Base-by-base conservation (phyloP, 2,329 filamentous ascomycete genomes). In the Cladosporium sp. region DNA sequence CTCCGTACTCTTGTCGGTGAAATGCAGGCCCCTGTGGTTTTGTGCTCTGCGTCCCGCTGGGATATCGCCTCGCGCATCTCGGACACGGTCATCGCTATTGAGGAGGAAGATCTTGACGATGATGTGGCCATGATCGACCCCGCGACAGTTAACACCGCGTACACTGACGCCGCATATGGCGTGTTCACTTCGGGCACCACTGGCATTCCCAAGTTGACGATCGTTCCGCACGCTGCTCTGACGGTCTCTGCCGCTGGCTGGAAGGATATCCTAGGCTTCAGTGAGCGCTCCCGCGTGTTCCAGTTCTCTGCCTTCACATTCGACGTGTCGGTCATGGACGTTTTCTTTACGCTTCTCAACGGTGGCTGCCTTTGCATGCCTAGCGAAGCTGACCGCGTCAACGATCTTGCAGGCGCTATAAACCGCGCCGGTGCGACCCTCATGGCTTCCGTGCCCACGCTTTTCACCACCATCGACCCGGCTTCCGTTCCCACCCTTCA, bases 211-310 rank as follows among this genome's bases (percentile, higher is more conserved):
- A 66, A 66, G 39, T 43, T 50, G 6, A 52, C 30, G 17, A 22
- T 51, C 3, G 28, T 59, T 11, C 34, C 38, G 19, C 59, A 61
- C 42, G 34, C 49, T 15, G 50, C 40, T 25, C 45, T 54, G 17
- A 50, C 55, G 9, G 58, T 49, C 22, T 50, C 47, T 15, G 40
- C 54, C 17, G n/a, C 50, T 19, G 38, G 39, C 3, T 59, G 55
- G 49, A 55, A 28, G n/a, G 37, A 60, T 7, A 43, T 49, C 19
- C 30, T 60, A 7, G 58, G 59, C 17, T 62, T 56, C 60, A 58
- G 37, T 42, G 54, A 60, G 71, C 28, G 70, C 0, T 84, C 84
- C 11, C 78, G 87, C 4, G 81, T 86, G 3, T 76, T 87, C 6
- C 76, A 81, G 51, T 78, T 77, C 57, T 72, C 75, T 1, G 71